Base-by-base conservation (phyloP, 2,329 filamentous ascomycete species). In the Pseudogymnoascus sp. region DNA sequence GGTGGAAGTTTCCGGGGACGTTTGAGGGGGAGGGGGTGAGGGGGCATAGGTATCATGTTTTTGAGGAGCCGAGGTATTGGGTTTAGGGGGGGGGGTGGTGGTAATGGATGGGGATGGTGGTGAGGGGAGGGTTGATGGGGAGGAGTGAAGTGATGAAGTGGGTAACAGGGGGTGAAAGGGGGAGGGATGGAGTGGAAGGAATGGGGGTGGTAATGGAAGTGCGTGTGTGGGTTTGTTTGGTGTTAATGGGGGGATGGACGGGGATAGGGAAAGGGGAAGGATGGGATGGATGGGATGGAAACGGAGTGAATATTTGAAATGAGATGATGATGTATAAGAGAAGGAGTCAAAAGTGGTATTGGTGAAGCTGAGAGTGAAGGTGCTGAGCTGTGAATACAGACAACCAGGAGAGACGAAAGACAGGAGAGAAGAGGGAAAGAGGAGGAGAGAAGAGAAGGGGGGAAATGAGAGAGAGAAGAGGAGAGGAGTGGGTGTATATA, bases 1-100 rank as follows among this genome's bases (percentile, higher is more conserved):
- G 90, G 13, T 85, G 87, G 79, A 83, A 90, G 65, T 99, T 98
- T 81, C 95, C 95, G 1, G 82, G 82, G 13, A 74, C 95, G 75
- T 97, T 99, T 79, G 86, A 84, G 69, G 93, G 92, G 0, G 77
- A 93, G 68, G 95, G 95, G 57, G 91, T 96, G 4, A 82, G 95
- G 65, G 95, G 91, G 4, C 95, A 99, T 77, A 79, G 82, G 66
- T 99, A 98, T 77, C 95, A 99, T 76, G 95, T 98, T 31, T 98
- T 99, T 77, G 84, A 96, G 70, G 91, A 96, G 78, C 93, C 92
- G 61, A 83, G 90, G 74, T 96, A 95, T 74, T 88, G 48, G 48
- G 7, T 41, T 41, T 41, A 41, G 39, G 39, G n/a, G n/a, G n/a
- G 39, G n/a, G 37, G 37, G 16, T 8, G 6, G 6, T 16, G 37